Percentiles rank a stretch among this genome's conserved stretches.
Conservation (phyloP, 208 protist species). For the Trypanosoma conorhini region DNA sequence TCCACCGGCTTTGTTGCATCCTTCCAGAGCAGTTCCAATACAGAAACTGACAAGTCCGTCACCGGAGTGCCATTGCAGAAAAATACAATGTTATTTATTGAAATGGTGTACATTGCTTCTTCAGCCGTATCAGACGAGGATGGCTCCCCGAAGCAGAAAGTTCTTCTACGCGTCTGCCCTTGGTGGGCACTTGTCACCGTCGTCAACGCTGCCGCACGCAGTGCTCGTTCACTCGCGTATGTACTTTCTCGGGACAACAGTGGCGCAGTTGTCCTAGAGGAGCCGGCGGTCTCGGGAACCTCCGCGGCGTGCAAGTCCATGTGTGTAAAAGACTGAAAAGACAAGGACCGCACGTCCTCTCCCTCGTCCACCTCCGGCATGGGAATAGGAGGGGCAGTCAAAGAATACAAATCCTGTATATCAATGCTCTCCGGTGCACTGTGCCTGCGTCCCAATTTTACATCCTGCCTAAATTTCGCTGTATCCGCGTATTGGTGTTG, state of each 20-base stretch:
- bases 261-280: neutral
- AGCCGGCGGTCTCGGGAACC: neutral
- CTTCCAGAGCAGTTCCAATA: slow-evolving; percentile 25
- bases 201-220: slow-evolving; percentile 5
- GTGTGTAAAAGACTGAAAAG: neutral
- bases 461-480: neutral
- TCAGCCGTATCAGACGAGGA: neutral
- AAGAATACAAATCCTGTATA: neutral
- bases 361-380: neutral
- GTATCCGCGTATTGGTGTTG: neutral
- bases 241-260: neutral
- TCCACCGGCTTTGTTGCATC: neutral
- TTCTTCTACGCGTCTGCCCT: neutral
- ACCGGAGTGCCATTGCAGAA: slow-evolving; percentile 23
- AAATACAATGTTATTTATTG: slow-evolving; percentile 29
- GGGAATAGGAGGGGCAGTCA: neutral
- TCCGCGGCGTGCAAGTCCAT: neutral
- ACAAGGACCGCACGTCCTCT: neutral
- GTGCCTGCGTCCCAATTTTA: neutral
- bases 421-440: neutral
- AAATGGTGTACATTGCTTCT: slow-evolving; percentile 8
- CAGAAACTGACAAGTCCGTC: slow-evolving; percentile 18
- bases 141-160: neutral
- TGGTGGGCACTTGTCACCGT: neutral
- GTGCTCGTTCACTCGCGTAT: slow-evolving; percentile 3